These are phyloP conservation scores for Xylaria longipes DNA, from an alignment of 495 filamentous ascomycete genomes.

Conservation along the genomic window DNA sequence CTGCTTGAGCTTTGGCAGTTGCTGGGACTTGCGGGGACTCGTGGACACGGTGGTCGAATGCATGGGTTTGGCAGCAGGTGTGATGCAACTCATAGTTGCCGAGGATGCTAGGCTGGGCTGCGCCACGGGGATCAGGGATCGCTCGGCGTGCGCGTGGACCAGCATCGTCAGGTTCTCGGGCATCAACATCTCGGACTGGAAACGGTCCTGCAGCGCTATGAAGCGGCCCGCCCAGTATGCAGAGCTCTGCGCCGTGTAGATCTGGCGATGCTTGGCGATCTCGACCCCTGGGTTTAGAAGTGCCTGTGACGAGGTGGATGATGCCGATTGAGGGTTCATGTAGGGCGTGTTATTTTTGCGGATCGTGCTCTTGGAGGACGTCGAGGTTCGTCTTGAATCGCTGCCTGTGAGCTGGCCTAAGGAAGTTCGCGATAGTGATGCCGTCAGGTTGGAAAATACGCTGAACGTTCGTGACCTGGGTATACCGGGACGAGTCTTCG, in stretches of 20 bases:
- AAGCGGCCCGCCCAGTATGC: conserved; percentile 65
- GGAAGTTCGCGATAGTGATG: conserved; percentile 46
- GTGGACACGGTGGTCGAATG: neutral
- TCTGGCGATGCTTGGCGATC: conserved; percentile 26
- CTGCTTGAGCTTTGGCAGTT: neutral
- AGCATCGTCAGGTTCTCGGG: conserved; percentile 37
- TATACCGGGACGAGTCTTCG: conserved; percentile 25
- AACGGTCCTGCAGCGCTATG: conserved; percentile 57
- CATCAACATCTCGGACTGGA: conserved; percentile 53
- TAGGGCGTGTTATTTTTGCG: conserved; percentile 7
- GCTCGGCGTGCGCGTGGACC: conserved; percentile 32
- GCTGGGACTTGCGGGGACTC: neutral
- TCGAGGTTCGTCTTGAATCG: conserved; percentile 34
- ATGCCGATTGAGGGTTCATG: conserved; percentile 17
- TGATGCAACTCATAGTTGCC: conserved; percentile 35
- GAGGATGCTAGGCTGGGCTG: conserved; percentile 30
- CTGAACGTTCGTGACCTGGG: conserved; percentile 47
- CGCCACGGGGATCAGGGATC: conserved; percentile 34
- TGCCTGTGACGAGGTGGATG: conserved; percentile 20
- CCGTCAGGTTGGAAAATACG: conserved; percentile 47
- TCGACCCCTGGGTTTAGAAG: conserved; percentile 1
- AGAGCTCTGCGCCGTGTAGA: conserved; percentile 41
- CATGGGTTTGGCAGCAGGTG: conserved; percentile 24
- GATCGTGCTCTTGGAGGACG: conserved; percentile 25
- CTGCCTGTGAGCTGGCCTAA: conserved; percentile 32